phyloP scores from a whole-genome alignment of 2,329 filamentous ascomycete species.

The Drechmeria coniospora region DNA sequence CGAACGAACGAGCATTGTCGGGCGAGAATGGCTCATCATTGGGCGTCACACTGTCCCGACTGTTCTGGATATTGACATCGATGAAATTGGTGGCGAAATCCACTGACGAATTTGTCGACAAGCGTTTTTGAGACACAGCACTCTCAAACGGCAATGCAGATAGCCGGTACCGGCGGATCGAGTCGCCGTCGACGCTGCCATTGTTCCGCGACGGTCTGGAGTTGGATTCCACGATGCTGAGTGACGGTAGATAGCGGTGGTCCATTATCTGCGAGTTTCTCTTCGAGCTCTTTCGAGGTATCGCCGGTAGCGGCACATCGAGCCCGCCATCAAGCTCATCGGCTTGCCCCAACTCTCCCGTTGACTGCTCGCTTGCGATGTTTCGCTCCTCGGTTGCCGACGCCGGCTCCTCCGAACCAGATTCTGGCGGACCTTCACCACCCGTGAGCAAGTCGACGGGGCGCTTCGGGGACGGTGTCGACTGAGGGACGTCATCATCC shows the following conservation, averaged over 20 bases:
- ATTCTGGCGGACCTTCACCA: slow-evolving; percentile 28
- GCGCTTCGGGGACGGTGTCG: slow-evolving; percentile 9
- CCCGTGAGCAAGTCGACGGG: slow-evolving; percentile 26
- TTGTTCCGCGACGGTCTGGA: too few species aligned
- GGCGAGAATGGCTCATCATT: too few species aligned
- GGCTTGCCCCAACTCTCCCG: not conserved
- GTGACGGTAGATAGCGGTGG: slow-evolving; percentile 17
- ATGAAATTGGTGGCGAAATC: slow-evolving; percentile 30
- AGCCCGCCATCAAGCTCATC: slow-evolving; percentile 5
- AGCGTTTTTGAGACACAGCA: slow-evolving; percentile 33
- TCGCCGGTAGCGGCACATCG: slow-evolving; percentile 31
- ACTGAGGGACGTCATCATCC: slow-evolving; percentile 33
- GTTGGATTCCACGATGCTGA: slow-evolving; percentile 12
- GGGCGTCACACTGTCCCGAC: too few species aligned
- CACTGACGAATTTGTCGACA: slow-evolving; percentile 34
- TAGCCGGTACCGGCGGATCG: slow-evolving; percentile 2
- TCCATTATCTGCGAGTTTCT: slow-evolving; percentile 32
- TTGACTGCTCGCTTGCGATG: slow-evolving; percentile 1
- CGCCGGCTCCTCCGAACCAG: slow-evolving; percentile 27
- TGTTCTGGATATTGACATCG: slow-evolving; percentile 21
- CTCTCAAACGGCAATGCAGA: slow-evolving; percentile 40
- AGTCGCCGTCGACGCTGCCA: too few species aligned
- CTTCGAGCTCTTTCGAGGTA: slow-evolving; percentile 62
- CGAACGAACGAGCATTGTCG: too few species aligned
- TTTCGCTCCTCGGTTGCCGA: slow-evolving; percentile 15